Evolutionary conservation across 176 grass and related monocot genomes (phyloP), one percentile per base, ranked within the genome.

Genomic region (Hordeum vulgare): DNA sequence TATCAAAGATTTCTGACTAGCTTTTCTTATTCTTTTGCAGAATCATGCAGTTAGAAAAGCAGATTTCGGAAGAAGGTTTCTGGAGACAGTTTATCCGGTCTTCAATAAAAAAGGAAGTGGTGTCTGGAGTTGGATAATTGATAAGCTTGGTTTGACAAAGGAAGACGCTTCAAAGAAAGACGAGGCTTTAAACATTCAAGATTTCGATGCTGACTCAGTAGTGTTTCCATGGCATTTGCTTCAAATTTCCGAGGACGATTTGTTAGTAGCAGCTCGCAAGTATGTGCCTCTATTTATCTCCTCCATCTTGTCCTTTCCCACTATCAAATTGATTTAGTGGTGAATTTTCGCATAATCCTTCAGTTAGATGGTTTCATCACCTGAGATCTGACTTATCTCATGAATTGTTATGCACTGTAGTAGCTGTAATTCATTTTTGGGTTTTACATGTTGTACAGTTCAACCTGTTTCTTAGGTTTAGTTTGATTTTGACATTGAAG

Each of bases 1-100:
- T 29, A 49, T 28, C 41, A 15, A 71, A 71, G 67, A 42, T 15
- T 74, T 82, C 40, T 64, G 17, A 74, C 79, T 77, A 27, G 41
- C 25, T 21, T 33, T 7, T 77, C 41, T 78, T 29, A 39, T 86
- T 47, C 49, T 83, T 80, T 83, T 66, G 44, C 66, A 98, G 93
- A 98, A 95, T 72, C 90, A 90, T 80, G 93, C 90, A 9, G 66
- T 98, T 53, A 93, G 93, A 87, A 95, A 89, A 88, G 91, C 89
- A 85, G 93, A 98, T 93, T 85, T 95, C 28, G 85, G 72, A 79
- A 89, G 80, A 25, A 95, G 96, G 62, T 53, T 90, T 61, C 79
- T 95, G 77, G 89, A 98, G 71, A 95, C 91, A 14, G 74, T 95
- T 64, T 92, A 98, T 84, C 96, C 93, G 36, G 53, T 75, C 28